Evolutionary conservation across 1,139 yeast species (phyloP), one percentile per base, ranked within the genome.

Genomic region (Protomyces gravidus): DNA sequence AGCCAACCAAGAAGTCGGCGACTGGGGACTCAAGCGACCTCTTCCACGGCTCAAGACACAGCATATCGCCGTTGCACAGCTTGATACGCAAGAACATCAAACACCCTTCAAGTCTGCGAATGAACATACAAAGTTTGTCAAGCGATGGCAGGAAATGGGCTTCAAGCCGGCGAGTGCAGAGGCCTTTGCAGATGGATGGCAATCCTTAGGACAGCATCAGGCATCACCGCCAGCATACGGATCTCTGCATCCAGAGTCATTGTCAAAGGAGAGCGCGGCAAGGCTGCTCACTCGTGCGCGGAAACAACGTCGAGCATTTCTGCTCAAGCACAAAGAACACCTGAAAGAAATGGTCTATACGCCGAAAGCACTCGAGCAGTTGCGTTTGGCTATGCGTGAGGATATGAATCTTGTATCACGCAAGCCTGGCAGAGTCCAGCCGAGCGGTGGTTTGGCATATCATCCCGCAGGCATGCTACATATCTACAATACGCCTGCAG

Each of bases 11-110:
- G 49, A 36, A 15, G 52, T 40, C 27, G 62, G 62, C 11, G 62
- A 59, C 51, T 59, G 62, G 62, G 62, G 62, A 7, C 48, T 53
- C 15, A 59, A 59, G 50, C 50, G 59, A 17, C 27, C 40, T 13
- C 21, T 59, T 21, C 62, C 62, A 11, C 48, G 48, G 6, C 26
- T 59, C 36, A 49, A 28, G 28, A 59, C 62, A 32, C 28, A 42
- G 25, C 49, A 55, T 28, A 48, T 59, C 27, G 36, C 51, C 11
- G 36, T 59, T 7, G 13, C 28, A 2, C 49, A 59, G 25, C 39
- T 49, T 27, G 62, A 59, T 32, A 49, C 59, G 3, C 52, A 50
- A 26, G 52, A 47, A 21, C 60, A 56, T 32, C 56, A 56, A 17
- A 56, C 60, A 23, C 60, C 56, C 6, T 55, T 48, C 45, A 30